Evolutionary conservation across 371 early-diverging fungal genomes (phyloP), one percentile per base, ranked within the genome.

Genomic region (Rhizomucor miehei): DNA sequence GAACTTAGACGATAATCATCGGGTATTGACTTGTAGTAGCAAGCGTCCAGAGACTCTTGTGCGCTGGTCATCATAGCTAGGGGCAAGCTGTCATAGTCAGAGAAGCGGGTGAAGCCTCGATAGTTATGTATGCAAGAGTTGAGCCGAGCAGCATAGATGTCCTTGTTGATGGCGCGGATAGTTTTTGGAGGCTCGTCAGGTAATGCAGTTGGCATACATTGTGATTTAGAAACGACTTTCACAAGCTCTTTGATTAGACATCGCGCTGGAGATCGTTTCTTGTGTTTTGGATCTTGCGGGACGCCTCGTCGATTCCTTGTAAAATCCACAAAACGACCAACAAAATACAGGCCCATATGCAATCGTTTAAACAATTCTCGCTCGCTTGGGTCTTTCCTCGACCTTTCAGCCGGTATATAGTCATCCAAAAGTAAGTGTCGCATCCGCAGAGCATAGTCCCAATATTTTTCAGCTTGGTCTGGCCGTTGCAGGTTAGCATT

Each of bases 321-420:
- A 44, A 62, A 69, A 10, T 72, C 62, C 6, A 72, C 57, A 12
- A 57, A 54, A 0, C 39, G 44, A 1, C 43, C 21, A 17, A 60
- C 25, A 9, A 54, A 45, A 16, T 40, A 59, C 23, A 73, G 29
- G 1, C 56, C 55, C 44, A 48, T 50, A 35, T 70, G 66, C 14
- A 64, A 44, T 17, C 76, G 59, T 20, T 67, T 67, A 17, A 72
- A 72, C 23, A 60, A 65, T 29, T 72, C 73, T 10, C 59, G 60
- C 43, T 75, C 70, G 0, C 50, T 48, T 5, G 43, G 11, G 21
- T 16, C 36, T 19, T 45, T 47, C 8, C 5, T 29, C 29, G 29
- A 29, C 29, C 29, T 3, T 8, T 29, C 29, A 11, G 43, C 25
- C 48, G 52, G 46, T 52, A 43, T 44, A 41, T 59, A 48, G 4